These are phyloP conservation scores for Nicotiana sylvestris DNA, from an alignment of 257 asterid species.

Conservation along the genomic window DNA sequence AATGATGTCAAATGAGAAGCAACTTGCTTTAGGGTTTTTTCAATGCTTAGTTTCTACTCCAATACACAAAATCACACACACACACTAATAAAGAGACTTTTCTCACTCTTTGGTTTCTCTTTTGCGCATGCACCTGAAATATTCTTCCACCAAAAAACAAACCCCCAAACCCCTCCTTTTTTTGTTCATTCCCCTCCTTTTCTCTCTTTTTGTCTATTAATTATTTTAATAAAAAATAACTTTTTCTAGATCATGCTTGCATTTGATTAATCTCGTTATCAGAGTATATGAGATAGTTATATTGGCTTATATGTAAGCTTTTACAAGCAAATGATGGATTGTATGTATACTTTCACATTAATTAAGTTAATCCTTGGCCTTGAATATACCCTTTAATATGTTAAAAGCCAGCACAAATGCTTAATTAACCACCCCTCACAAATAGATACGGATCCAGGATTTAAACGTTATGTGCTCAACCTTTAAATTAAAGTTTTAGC, in stretches of 20 bases:
- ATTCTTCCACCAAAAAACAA: conserved; percentile 27
- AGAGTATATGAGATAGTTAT: conserved; percentile 25
- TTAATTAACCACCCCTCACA: not conserved
- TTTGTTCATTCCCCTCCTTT: conserved; percentile 18
- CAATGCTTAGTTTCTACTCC: conserved; percentile 78
- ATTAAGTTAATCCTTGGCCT: not conserved
- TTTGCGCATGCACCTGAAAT: conserved; percentile 61
- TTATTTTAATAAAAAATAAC: not conserved
- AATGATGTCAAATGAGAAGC: conserved; percentile 56
- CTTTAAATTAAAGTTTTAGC: no score
- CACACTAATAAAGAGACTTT: conserved; percentile 5
- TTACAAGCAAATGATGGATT: conserved; percentile 9
- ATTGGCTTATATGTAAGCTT: conserved; percentile 30
- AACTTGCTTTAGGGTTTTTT: conserved; percentile 69
- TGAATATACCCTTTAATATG: not conserved
- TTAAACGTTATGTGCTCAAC: no score
- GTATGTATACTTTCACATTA: not conserved
- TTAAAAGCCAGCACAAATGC: not conserved
- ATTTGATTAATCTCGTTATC: conserved; percentile 20
- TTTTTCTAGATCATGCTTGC: conserved; percentile 26
- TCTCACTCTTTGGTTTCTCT: conserved; percentile 20
- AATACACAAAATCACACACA: conserved; percentile 21
- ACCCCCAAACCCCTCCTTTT: conserved; percentile 12
- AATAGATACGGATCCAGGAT: no score
- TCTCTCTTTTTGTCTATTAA: conserved; percentile 18